These are phyloP conservation scores for Podaxis sp. DNA, from an alignment of 768 basidiomycete species.

Conservation along the genomic window DNA sequence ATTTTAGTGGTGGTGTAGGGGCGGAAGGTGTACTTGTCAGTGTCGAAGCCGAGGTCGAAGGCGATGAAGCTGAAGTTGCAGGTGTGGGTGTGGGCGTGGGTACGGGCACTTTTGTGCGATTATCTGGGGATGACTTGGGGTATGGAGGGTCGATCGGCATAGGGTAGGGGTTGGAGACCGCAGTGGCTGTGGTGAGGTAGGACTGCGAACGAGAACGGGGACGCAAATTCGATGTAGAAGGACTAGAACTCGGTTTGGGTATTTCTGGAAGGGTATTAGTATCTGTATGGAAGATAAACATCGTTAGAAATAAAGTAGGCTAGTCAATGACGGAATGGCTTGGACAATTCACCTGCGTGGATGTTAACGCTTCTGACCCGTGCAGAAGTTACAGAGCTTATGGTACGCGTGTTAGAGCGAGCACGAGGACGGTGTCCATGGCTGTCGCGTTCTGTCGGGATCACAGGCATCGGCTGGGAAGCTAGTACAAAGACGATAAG, in stretches of 20 bases:
- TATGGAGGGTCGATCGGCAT: not conserved
- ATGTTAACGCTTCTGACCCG: constrained; percentile 1
- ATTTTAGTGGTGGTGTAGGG: constrained; percentile 1
- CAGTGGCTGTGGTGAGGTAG: constrained; percentile 2
- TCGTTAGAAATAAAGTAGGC: constrained; percentile 2
- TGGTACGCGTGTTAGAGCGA: constrained; percentile 1
- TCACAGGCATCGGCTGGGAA: not conserved
- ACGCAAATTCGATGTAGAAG: constrained; percentile 7
- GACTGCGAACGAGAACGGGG: constrained; percentile 10
- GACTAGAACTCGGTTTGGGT: not conserved
- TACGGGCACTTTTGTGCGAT: not conserved
- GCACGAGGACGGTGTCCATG: constrained; percentile 9
- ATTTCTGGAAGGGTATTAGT: not conserved
- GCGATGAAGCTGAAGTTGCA: not conserved
- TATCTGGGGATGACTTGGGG: constrained; percentile 1
- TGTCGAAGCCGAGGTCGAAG: not conserved
- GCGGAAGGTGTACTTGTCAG: not conserved
- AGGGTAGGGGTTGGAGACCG: constrained; percentile 10
- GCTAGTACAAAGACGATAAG: not conserved
- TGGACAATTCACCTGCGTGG: not conserved
- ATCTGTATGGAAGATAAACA: constrained; percentile 7
- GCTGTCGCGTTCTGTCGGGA: not conserved
- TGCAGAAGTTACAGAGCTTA: not conserved
- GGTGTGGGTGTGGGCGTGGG: not conserved
- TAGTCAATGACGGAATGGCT: not conserved